Percentiles rank a stretch among this genome's conserved stretches.
phyloP scores from a whole-genome alignment of 192 early-diverging fungal species.

The Coemansia sp. region DNA sequence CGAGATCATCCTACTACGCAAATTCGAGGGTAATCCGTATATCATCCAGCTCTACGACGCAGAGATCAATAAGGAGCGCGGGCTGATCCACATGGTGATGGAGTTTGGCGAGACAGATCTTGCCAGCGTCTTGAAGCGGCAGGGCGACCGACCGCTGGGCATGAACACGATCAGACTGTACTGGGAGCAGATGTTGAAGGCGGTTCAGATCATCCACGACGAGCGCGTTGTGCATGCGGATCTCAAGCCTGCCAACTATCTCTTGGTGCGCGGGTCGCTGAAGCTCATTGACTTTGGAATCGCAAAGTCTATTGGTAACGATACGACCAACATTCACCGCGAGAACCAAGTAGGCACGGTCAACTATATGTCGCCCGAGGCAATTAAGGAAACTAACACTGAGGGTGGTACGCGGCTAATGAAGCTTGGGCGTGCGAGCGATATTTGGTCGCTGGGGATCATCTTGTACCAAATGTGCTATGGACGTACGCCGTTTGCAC shows the following conservation, averaged over 20 bases:
- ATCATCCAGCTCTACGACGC: slow-evolving; percentile 82
- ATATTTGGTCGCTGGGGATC: slow-evolving; percentile 93
- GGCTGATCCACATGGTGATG: slow-evolving; percentile 76
- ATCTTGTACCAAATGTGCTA: slow-evolving; percentile 94
- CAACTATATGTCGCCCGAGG: slow-evolving; percentile 97
- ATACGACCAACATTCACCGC: slow-evolving; percentile 91
- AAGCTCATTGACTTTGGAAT: slow-evolving; percentile 99
- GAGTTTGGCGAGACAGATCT: slow-evolving; percentile 93
- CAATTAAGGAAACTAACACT: slow-evolving; percentile 61
- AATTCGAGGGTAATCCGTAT: slow-evolving; percentile 63
- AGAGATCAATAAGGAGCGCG: slow-evolving; percentile 67
- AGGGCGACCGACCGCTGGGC: slow-evolving; percentile 60
- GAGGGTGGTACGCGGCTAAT: slow-evolving; percentile 39
- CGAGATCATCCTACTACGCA: slow-evolving; percentile 78
- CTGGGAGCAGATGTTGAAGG: slow-evolving; percentile 93
- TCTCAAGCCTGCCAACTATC: slow-evolving; percentile 95
- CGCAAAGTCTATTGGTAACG: slow-evolving; percentile 90
- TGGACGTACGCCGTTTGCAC: slow-evolving; percentile 79
- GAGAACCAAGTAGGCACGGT: slow-evolving; percentile 88
- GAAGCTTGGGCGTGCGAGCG: slow-evolving; percentile 78
- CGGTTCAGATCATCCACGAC: slow-evolving; percentile 86
- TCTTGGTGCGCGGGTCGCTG: slow-evolving; percentile 80
- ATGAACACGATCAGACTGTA: slow-evolving; percentile 79
- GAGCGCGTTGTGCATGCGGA: slow-evolving; percentile 91
- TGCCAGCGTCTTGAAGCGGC: slow-evolving; percentile 61